Evolutionary conservation across 2,329 filamentous ascomycete genomes (phyloP).

Genomic region (Trichophyton equinum): DNA sequence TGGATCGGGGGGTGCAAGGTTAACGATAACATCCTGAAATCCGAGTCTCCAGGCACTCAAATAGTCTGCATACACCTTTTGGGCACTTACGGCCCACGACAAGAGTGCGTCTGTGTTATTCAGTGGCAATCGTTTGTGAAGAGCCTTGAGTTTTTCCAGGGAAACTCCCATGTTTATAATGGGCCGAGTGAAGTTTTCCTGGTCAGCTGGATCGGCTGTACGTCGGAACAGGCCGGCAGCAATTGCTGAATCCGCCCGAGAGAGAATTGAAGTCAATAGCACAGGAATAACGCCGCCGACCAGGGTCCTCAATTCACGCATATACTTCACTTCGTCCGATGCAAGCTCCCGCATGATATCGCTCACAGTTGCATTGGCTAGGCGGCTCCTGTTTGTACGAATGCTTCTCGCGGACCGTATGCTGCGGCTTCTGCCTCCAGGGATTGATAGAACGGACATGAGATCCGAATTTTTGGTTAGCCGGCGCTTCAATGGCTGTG

Average conservation of each 20-base stretch:
- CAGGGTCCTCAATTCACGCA: conserved; percentile 78
- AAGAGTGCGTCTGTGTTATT: conserved; percentile 60
- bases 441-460: conserved; percentile 73
- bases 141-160: conserved; percentile 66
- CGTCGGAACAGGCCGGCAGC: conserved; percentile 56
- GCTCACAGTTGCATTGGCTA: conserved; percentile 55
- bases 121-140: conserved; percentile 69
- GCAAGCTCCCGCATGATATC: conserved; percentile 70
- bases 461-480: conserved; percentile 88
- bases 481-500: conserved; percentile 53
- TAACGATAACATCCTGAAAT: conserved; percentile 89
- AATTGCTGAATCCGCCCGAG: conserved; percentile 52
- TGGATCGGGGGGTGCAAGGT: conserved; percentile 64
- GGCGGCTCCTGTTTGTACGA: conserved; percentile 55
- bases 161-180: conserved; percentile 90
- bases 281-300: conserved; percentile 94
- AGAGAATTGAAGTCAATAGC: conserved; percentile 70
- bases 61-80: conserved; percentile 73
- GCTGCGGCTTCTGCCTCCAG: conserved; percentile 47
- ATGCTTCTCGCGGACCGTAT: conserved; percentile 67
- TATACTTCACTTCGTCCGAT: conserved; percentile 76
- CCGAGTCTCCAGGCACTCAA: conserved; percentile 80
- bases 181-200: conserved; percentile 61
- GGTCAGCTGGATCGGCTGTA: conserved; percentile 40
- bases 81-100: conserved; percentile 66